Evolutionary conservation across 371 early-diverging fungal species (phyloP).

Genomic region (Cokeromyces recurvatus): DNA sequence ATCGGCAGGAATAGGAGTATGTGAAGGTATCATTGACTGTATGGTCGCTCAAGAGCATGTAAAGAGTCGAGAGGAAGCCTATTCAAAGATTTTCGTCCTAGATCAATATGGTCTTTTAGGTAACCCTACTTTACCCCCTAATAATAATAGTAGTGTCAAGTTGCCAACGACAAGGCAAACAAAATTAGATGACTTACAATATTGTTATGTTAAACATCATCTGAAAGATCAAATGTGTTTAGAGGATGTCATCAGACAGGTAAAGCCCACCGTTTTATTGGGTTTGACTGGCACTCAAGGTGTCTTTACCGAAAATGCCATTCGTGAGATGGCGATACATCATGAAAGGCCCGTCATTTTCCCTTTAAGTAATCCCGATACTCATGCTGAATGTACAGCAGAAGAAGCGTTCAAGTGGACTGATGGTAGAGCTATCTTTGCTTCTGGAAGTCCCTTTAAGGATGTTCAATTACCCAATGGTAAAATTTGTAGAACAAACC

Average conservation of each 20-base stretch:
- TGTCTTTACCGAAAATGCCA: conserved; percentile 52
- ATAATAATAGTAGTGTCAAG: too few species aligned
- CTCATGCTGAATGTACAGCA: conserved; percentile 61
- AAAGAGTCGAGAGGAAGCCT: conserved; percentile 52
- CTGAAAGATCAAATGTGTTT: conserved; percentile 44
- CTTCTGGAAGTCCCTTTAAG: conserved; percentile 56
- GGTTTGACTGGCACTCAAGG: conserved; percentile 58
- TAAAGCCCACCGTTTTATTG: conserved; percentile 59
- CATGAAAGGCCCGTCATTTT: conserved; percentile 56
- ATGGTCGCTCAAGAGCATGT: conserved; percentile 56
- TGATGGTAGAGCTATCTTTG: conserved; percentile 57
- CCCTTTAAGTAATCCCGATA: conserved; percentile 63
- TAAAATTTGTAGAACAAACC: conserved; percentile 48
- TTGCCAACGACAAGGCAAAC: conserved; percentile 6
- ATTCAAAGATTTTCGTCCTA: conserved; percentile 50
- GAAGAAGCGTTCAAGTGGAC: conserved; percentile 61
- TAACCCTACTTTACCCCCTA: conserved; percentile 32
- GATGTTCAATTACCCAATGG: conserved; percentile 44
- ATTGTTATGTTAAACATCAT: conserved; percentile 47
- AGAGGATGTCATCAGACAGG: conserved; percentile 50
- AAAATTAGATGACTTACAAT: conserved; percentile 48
- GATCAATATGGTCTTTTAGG: conserved; percentile 51
- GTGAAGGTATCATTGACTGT: conserved; percentile 58
- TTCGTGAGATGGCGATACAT: conserved; percentile 52
- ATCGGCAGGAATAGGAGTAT: conserved; percentile 64